phyloP scores from a whole-genome alignment of 2,329 filamentous ascomycete genomes.

The Epichloe aotearoae region DNA sequence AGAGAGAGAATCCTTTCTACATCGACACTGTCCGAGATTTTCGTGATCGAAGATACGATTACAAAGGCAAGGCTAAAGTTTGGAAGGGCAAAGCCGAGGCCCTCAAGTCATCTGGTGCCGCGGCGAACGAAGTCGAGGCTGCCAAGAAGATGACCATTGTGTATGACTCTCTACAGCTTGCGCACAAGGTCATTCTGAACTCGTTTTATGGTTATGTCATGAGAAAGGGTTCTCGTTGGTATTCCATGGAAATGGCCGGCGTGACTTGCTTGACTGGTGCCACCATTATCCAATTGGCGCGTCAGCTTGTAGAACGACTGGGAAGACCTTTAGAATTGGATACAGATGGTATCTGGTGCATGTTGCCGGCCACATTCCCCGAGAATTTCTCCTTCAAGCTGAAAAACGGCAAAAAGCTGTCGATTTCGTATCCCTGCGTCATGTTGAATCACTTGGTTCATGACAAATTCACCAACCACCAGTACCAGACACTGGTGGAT shows the following conservation, averaged over 20 bases:
- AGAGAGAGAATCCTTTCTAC: constrained; percentile 96
- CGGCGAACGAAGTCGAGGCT: constrained; percentile 66
- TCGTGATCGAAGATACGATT: constrained; percentile 93
- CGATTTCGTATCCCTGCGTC: constrained; percentile 95
- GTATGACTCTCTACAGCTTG: constrained; percentile 89
- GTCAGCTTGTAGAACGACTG: constrained; percentile 83
- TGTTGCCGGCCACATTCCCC: constrained; percentile 88
- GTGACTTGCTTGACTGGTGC: constrained; percentile 95
- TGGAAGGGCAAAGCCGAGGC: constrained; percentile 95
- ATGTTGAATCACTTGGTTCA: constrained; percentile 99
- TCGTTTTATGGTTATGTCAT: constrained; percentile 99
- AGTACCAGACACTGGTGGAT: constrained; percentile 85
- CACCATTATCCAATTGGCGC: constrained; percentile 91
- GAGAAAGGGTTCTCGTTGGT: constrained; percentile 97
- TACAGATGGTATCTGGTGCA: constrained; percentile 99
- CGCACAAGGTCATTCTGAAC: constrained; percentile 98
- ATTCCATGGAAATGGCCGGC: constrained; percentile 98
- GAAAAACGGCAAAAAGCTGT: constrained; percentile 89
- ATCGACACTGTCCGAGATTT: constrained; percentile 94
- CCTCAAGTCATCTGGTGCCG: constrained; percentile 70
- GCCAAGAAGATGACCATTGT: constrained; percentile 98
- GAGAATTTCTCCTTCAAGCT: constrained; percentile 93
- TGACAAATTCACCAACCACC: constrained; percentile 87
- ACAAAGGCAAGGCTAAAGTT: constrained; percentile 94
- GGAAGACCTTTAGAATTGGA: constrained; percentile 88